Base-by-base conservation (phyloP, 257 asterid genomes). In the Thymus quinquecostatus region DNA sequence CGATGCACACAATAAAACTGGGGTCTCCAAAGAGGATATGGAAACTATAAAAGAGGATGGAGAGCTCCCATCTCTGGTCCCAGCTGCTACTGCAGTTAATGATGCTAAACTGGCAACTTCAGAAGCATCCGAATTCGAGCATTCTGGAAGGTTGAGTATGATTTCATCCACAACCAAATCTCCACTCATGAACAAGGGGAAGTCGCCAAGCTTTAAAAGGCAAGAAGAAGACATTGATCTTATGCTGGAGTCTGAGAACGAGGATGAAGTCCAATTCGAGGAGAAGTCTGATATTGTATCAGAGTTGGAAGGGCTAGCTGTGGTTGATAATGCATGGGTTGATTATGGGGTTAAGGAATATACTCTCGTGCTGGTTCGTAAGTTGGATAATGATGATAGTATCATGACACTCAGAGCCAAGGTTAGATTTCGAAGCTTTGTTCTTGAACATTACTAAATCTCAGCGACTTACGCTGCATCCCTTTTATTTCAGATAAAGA, bases 11-110 rank as follows among this genome's bases (percentile, higher is more conserved):
- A 83, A 60, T 43, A 84, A 57, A 63, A 68, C 75, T 73, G 86
- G 68, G 40, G 60, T 62, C 75, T 83, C 92, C 69, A 86, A 78
- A 69, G 88, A 81, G 21, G 90, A 86, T 72, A 80, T 80, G 75
- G 98, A 92, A 79, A 81, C 66, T 56, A 49, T 78, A 66, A 81
- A 86, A 77, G 99, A 95, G 80, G 98, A 95, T 72, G 99, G 98
- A 57, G 99, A 95, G 77, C 98, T 95, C 66, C 98, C 95, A 14
- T 83, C 93, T 66, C 69, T 85, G 73, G 68, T 76, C 77, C 76
- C 88, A 34, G 68, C 38, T 48, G 80, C 92, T 66, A 61, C 74
- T 59, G 83, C 78, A 47, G 80, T 74, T 12, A 71, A 68, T 73
- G 89, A 80, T 77, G 77, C 72, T 66, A 76, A 70, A 21, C 72